Base-by-base conservation (phyloP, 768 basidiomycete species). In the Leccinum arenicola region DNA sequence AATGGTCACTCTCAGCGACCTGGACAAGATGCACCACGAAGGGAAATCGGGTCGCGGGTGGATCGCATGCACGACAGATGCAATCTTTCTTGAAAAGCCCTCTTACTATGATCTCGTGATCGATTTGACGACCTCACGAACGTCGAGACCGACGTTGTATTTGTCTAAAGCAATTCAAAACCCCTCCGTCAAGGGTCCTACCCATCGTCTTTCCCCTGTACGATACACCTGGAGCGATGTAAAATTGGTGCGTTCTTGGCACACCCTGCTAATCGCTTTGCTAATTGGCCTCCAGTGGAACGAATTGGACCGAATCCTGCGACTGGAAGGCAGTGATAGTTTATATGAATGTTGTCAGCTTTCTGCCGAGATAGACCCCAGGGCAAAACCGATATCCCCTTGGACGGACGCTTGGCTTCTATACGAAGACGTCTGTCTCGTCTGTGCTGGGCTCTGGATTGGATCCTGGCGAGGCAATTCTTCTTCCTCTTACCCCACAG, bases 21-120 rank as follows among this genome's bases (percentile, higher is more conserved):
- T 91, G 47, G 84, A 85, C 59, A 78, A 82, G 60, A 68, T 93
- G 55, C 74, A 81, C 55, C 70, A 73, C 17, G 88, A 87, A 69
- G 79, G 80, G 27, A 73, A 76, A 62, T 78, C 73, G 2, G 88
- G 89, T 6, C 76, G 81, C 6, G 91, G 91, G 19, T 94, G 91
- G 91, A 84, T 93, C 55, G 91, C 91, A 33, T 93, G 91, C 67
- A 91, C 92, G 10, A 92, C 92, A 2, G 92, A 94, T 62, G 86
- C 91, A 9, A 82, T 94, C 17, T 93, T 90, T 74, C 76, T 93
- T 48, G 92, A 94, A 62, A 90, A 87, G 69, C 87, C 91, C 1
- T 75, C 82, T 3, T 84, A 84, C 64, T 94, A 92, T 66, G 92
- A 94, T 69, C 78, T 94, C 14, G 74, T 94, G 52, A 85, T 94